Base-by-base conservation (phyloP, 176 grass and related monocot genomes). In the Carex scoparia region DNA sequence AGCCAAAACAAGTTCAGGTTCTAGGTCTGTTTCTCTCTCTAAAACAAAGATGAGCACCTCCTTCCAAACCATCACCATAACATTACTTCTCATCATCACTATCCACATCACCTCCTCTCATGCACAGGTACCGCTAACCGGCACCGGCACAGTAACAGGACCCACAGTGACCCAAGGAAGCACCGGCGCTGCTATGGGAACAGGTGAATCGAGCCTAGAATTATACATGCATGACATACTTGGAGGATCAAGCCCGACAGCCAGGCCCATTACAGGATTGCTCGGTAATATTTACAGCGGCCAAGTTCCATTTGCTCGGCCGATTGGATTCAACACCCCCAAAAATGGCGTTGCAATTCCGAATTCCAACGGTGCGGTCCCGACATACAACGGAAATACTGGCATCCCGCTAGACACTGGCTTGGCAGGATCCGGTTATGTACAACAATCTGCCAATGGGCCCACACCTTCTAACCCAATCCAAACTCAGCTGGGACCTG, bases 221-320 rank as follows among this genome's bases (percentile, higher is more conserved):
- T 85, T 93, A 57, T 93, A 93, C 81, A 88, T 93, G 84, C 91
- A 93, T 44, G 91, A 93, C 84, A 89, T 93, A 63, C 91, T 93
- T 2, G 89, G 89, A 66, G 91, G 91, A 48, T 86, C 86, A 54
- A 93, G 81, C 89, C 91, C 89, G 19, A 93, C 91, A 61, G 91
- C 91, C 2, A 80, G 91, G 11, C 91, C 91, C 51, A 93, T 93
- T 84, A 90, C 91, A 16, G 91, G 91, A 49, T 57, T 93, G 57
- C 86, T 93, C 18, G 89, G 88, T 66, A 90, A 93, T 64, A 93
- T 93, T 40, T 93, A 93, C 88, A 93, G 86, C 33, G 91, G 88
- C 11, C 88, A 93, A 87, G 91, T 93, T 16, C 91, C 91, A 18
- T 93, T 93, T 80, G 91, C 91, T 48, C 88, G 91, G 1, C 86